Evolutionary conservation across 306 rosid species (phyloP), one percentile per base, ranked within the genome.

Genomic region (Ammopiptanthus mongolicus): DNA sequence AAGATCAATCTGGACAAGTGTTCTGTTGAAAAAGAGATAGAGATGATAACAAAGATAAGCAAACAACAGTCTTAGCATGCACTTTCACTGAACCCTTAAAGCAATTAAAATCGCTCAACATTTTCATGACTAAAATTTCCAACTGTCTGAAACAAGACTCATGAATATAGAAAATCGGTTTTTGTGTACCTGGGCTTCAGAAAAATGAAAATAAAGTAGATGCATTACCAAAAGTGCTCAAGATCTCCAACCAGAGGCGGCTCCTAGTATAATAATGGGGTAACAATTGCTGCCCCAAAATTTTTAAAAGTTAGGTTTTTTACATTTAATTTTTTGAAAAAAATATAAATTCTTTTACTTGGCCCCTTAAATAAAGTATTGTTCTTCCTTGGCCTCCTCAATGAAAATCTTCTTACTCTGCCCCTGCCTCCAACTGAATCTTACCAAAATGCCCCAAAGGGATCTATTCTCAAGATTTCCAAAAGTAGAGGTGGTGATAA

Each of bases 121-220:
- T 41, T 53, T 37, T 64, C 74, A 72, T 64, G 53, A 63, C 57
- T 21, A 64, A 39, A 10, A 74, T 31, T 37, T 69, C 17, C 55
- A 41, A 72, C 28, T 61, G 81, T 69, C 29, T 21, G 51, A n/a
- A 69, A 48, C 15, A 59, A 48, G 36, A 66, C 25, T 31, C 3
- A 37, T 57, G 48, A 56, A 59, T 29, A 13, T 2, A 56, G 21
- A 73, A 66, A 66, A 53, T 47, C 33, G 17, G 34, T 1, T 36
- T 51, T 58, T 68, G 71, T n/a, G 56, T 39, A 39, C 29, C 14
- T 2, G 9, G 46, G 39, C 68, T 80, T 59, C 33, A 67, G 10
- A 42, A 74, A 47, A 37, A 50, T 23, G 60, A 69, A 68, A 47
- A 80, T 57, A 53, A 66, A 9, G 18, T 47, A 42, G 23, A 68